phyloP scores from a whole-genome alignment of 331 rosid genomes.

The Ulmus americana region DNA sequence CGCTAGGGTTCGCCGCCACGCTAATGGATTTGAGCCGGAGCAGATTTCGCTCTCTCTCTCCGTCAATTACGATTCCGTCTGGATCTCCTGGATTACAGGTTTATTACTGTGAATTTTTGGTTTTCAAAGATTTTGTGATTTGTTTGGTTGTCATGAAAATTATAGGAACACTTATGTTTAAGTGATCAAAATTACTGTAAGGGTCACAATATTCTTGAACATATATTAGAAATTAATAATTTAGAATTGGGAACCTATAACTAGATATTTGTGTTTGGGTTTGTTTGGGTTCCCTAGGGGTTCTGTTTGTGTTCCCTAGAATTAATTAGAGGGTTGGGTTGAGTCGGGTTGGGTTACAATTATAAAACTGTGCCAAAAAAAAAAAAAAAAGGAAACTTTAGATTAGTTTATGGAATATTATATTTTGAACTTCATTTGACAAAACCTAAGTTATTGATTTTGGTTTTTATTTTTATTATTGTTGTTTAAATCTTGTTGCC shows the following conservation, averaged over 20 bases:
- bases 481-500: no score
- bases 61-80: conserved; percentile 48
- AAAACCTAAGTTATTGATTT: background rate
- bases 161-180: background rate
- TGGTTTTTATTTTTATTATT: background rate
- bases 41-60: conserved; percentile 78
- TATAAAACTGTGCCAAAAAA: no score
- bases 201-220: no score
- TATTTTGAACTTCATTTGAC: background rate
- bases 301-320: no score
- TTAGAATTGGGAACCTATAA: no score
- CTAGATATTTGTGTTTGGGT: no score
- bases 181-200: no score
- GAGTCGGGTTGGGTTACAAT: no score
- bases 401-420: background rate
- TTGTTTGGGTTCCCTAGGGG: no score
- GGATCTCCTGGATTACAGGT: conserved; percentile 89
- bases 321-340: no score
- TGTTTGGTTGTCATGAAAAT: conserved; percentile 6
- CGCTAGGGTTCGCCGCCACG: conserved; percentile 55
- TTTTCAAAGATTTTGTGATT: background rate
- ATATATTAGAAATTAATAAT: no score
- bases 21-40: conserved; percentile 55
- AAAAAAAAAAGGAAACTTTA: no score
- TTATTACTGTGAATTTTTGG: background rate